Base-by-base conservation (phyloP, 2,329 filamentous ascomycete species). In the Diaporthe citri region DNA sequence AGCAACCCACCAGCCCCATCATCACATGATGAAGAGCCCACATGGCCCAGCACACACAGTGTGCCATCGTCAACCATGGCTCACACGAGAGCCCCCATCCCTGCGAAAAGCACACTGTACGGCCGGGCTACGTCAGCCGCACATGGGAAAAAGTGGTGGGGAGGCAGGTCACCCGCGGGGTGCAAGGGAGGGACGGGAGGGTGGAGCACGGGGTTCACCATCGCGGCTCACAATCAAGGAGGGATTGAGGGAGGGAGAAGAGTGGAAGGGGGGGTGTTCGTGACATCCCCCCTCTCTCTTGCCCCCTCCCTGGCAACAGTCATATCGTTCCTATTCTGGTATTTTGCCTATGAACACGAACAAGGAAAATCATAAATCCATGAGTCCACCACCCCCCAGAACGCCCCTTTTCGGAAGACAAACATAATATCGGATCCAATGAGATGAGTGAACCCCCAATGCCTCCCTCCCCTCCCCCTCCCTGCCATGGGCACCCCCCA, bases 21-120 rank as follows among this genome's bases (percentile, higher is more conserved):
- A 59, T 74, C 71, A 74, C 71, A 74, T 75, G 71, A 64, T 72
- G 59, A 31, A 69, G 31, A 69, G 46, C 57, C 71, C 71, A 71
- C 51, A 59, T 48, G 55, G 60, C 59, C 59, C 7, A 28, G 55
- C 57, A 55, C 39, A 36, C 71, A 71, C 57, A 71, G 57, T 74
- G 74, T 39, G 56, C 20, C 51, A 28, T 43, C 28, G 6, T 15
- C 22, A 39, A 39, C 13, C 22, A 34, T 13, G 41, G 34, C 71
- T 48, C 43, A 25, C 31, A 41, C 52, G 20, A 46, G 28, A 17
- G 9, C 48, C 56, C 25, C 28, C 71, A n/a, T n/a, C 64, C 34
- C 39, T 31, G 51, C 48, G 22, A 4, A 36, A 59, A 15, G n/a
- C 71, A 74, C 74, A 71, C 74, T 74, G 71, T 74, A 74, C 71